Evolutionary conservation across 257 asterid species (phyloP).

Genomic region (Osmanthus fragrans): DNA sequence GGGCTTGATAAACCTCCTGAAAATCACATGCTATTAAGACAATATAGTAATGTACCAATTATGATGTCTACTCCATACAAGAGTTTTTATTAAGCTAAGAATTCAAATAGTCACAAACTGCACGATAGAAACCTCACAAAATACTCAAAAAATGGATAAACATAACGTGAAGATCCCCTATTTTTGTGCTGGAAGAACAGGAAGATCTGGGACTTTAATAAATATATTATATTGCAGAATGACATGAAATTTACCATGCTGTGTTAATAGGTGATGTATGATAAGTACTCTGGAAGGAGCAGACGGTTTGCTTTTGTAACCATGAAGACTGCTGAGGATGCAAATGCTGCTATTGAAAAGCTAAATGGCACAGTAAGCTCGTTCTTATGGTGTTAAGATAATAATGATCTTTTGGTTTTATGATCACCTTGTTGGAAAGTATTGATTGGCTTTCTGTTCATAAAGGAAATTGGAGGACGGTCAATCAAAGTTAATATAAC

Average conservation of each 20-base stretch:
- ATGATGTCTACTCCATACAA: not conserved
- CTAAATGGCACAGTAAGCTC: slow-evolving; percentile 77
- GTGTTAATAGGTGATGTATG: slow-evolving; percentile 78
- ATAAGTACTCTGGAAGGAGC: slow-evolving; percentile 85
- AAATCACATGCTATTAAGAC: not conserved
- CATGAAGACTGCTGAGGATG: slow-evolving; percentile 81
- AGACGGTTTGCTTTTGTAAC: slow-evolving; percentile 88
- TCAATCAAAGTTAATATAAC: slow-evolving; percentile 80
- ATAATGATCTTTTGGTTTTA: not conserved
- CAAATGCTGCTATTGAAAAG: slow-evolving; percentile 68
- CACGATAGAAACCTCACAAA: not conserved
- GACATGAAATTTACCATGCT: not conserved
- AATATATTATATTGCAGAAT: not conserved
- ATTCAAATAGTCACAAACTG: not conserved
- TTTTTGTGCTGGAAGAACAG: not conserved
- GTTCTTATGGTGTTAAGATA: not conserved
- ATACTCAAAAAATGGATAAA: not conserved
- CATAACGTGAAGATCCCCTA: not conserved
- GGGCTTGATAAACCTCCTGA: not conserved
- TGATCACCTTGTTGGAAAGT: slow-evolving; percentile 1
- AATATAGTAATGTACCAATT: not conserved
- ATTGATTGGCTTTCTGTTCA: slow-evolving; percentile 1
- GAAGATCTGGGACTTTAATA: not conserved
- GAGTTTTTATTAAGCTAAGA: not conserved
- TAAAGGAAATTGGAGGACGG: slow-evolving; percentile 89